Evolutionary conservation across 805 yeast species (phyloP), one percentile per base, ranked within the genome.

Genomic region (Sungouiella thailandica): DNA sequence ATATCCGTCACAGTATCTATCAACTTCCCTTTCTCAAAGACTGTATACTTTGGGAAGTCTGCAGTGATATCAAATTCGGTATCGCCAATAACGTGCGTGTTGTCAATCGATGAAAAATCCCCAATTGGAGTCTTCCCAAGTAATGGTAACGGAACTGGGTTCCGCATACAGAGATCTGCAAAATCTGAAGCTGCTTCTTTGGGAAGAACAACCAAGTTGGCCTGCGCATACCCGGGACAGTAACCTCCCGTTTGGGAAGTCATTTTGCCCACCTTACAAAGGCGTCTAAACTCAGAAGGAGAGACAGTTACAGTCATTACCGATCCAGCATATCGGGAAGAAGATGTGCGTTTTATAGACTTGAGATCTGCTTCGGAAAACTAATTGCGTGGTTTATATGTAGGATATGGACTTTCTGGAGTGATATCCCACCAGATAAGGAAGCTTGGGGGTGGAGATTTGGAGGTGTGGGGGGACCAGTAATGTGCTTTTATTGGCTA

Each of bases 81-180:
- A 5, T 42, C 40, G 12, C 13, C 10, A 5, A 40, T 18, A 17
- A 42, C 20, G n/a, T 15, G 15, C 6, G 8, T 6, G 18, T 40
- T 31, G 12, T 23, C 36, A 15, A 42, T 23, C 15, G 24, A 19
- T 9, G 15, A 20, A 4, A 58, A 60, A 23, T 50, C 40, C 3
- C 60, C 65, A 1, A 34, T 19, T 2, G 31, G 16, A 15, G 66
- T 62, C 23, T 35, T 45, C 2, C 53, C 61, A 3, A 63, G 35
- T 15, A 65, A 40, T 2, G 71, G 69, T 34, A 68, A 59, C 5
- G 70, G 65, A 13, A 59, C 64, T 2, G 68, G 61, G 40, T 66
- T 65, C 11, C 67, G 41, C 7, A 31, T 31, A 39, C 72, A 66
- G 14, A 66, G 45, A 23, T 55, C 52, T 3, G 36, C 40, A 34